Evolutionary conservation across 352 stramenopile species (phyloP).

Genomic region (Globisporangium rhizosaccharum): DNA sequence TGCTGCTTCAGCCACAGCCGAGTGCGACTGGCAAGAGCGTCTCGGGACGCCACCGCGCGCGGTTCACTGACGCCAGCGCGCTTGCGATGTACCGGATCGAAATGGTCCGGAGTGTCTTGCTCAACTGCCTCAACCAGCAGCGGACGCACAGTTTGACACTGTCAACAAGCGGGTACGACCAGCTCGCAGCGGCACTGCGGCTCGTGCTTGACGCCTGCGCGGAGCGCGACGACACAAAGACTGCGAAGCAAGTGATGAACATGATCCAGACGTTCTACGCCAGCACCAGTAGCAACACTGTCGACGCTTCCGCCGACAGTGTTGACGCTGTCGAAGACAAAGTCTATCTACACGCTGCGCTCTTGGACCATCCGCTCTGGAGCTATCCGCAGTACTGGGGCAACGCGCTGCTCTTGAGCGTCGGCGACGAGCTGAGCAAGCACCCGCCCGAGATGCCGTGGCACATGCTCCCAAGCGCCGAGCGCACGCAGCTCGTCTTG

Average conservation of each 20-base stretch:
- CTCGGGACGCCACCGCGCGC: conserved; percentile 48
- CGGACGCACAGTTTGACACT: conserved; percentile 53
- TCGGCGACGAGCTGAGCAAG: conserved; percentile 78
- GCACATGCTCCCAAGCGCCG: conserved; percentile 51
- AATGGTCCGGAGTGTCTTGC: conserved; percentile 59
- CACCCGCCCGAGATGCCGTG: conserved; percentile 53
- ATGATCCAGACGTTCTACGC: conserved; percentile 80
- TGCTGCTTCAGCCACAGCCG: conserved; percentile 14
- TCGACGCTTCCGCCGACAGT: neutral
- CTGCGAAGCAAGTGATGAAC: conserved; percentile 75
- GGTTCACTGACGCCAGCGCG: conserved; percentile 51
- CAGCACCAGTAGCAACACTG: neutral
- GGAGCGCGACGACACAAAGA: conserved; percentile 59
- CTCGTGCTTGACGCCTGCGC: conserved; percentile 61
- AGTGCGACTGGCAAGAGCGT: conserved; percentile 11
- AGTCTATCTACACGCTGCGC: conserved; percentile 48
- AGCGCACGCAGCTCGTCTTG: conserved; percentile 67
- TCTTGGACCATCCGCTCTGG: conserved; percentile 62
- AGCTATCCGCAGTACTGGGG: conserved; percentile 65
- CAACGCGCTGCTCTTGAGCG: conserved; percentile 63
- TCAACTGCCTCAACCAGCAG: conserved; percentile 67
- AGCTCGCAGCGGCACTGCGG: conserved; percentile 43
- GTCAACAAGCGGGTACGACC: conserved; percentile 43
- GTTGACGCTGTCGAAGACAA: conserved; percentile 15
- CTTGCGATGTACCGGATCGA: conserved; percentile 64